Evolutionary conservation across 2,329 filamentous ascomycete species (phyloP).

Genomic region (Dendrostoma leiphaemia): DNA sequence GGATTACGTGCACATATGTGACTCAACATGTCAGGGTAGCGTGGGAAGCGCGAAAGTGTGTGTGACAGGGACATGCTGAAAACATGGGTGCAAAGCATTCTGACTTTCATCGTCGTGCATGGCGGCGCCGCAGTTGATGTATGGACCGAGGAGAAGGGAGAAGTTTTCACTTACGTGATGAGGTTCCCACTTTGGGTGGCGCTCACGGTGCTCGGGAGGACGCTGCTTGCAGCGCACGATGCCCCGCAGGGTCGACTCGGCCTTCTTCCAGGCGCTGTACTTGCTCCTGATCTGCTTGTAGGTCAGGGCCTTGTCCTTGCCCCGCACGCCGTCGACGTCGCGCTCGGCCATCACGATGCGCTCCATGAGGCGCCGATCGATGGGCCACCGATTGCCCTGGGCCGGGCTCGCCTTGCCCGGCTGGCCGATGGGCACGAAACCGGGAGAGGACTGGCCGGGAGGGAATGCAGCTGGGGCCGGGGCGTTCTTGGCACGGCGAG

Average conservation of each 20-base stretch:
- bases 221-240: background rate
- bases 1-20: no score
- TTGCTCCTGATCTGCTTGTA: conserved; percentile 1
- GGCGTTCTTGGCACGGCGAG: no score
- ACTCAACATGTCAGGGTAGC: no score
- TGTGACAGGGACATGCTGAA: no score
- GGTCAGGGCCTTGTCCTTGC: background rate
- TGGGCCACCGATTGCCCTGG: conserved; percentile 3
- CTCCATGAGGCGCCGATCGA: background rate
- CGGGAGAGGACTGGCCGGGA: background rate
- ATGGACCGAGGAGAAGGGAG: background rate
- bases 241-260: conserved; percentile 2
- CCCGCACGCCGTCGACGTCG: background rate
- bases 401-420: background rate
- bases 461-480: background rate
- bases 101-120: no score
- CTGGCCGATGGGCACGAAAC: background rate
- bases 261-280: background rate
- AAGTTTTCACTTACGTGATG: conserved; percentile 2
- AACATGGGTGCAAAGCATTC: no score
- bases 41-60: no score
- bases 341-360: background rate
- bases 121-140: no score
- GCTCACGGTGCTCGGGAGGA: conserved; percentile 4
- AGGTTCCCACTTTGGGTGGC: conserved; percentile 1